Evolutionary conservation across 164 flowering plant genomes (phyloP).

Genomic region (Liquidambar formosana): DNA sequence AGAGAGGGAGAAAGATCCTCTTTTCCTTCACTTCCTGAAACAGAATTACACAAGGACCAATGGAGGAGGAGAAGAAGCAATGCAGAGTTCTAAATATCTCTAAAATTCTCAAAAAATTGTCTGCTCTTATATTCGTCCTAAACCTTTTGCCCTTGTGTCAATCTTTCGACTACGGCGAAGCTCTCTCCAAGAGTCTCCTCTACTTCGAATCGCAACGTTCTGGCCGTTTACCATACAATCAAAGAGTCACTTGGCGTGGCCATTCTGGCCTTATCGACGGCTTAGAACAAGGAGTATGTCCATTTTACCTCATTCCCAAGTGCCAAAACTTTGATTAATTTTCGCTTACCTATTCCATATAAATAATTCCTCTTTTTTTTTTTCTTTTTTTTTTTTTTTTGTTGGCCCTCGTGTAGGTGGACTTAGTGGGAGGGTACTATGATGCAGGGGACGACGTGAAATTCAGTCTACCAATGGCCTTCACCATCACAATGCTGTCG

Average conservation of each 20-base stretch:
- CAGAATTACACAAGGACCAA: neutral
- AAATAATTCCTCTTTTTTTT: neutral
- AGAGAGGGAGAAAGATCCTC: neutral
- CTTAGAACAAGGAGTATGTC: conserved; percentile 51
- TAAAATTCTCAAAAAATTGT: neutral
- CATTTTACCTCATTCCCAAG: neutral
- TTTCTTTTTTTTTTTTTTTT: too few species aligned
- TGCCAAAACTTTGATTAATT: too few species aligned
- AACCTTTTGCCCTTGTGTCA: neutral
- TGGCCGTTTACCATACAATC: conserved; percentile 51
- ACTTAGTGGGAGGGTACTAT: conserved; percentile 72
- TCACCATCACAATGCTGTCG: conserved; percentile 59
- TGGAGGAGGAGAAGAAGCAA: conserved; percentile 6
- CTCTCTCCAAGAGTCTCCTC: conserved; percentile 44
- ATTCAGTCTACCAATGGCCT: conserved; percentile 72
- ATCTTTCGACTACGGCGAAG: conserved; percentile 38
- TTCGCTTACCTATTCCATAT: too few species aligned
- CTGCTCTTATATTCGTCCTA: conserved; percentile 6
- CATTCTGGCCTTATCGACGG: conserved; percentile 61
- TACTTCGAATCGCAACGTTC: conserved; percentile 60
- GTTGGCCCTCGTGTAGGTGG: conserved; percentile 37
- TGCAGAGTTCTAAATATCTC: neutral
- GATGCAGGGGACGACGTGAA: conserved; percentile 76
- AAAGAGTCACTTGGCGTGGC: conserved; percentile 53
- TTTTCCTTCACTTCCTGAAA: neutral